Conservation (phyloP, 371 early-diverging fungal species). For the Actinomucor elegans region DNA sequence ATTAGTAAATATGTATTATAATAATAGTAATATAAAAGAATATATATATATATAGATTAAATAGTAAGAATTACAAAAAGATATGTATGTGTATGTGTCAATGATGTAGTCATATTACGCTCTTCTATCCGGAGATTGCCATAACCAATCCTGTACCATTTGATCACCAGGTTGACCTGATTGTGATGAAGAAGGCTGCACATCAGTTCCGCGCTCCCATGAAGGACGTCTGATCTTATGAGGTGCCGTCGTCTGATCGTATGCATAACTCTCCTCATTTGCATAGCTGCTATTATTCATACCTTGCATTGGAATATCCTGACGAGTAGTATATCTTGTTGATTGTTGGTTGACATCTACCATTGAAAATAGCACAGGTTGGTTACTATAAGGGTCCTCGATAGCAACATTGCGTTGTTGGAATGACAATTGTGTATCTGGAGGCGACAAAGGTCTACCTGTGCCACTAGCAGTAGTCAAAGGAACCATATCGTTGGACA, state of each 20-base stretch:
- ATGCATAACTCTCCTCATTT: neutral
- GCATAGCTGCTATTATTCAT: constrained; percentile 1
- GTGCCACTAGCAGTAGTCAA: constrained; percentile 18
- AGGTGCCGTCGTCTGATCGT: constrained; percentile 12
- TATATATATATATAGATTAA: no score
- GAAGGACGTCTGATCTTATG: constrained; percentile 14
- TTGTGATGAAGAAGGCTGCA: no score
- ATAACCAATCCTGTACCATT: constrained; percentile 22
- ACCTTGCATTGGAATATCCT: constrained; percentile 12
- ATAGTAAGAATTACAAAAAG: no score
- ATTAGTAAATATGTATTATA: no score
- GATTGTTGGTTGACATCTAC: constrained; percentile 12
- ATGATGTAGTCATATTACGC: no score
- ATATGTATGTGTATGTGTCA: no score
- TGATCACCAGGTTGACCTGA: constrained; percentile 2
- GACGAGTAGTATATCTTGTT: neutral
- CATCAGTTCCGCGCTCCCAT: constrained; percentile 15
- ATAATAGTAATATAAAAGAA: no score
- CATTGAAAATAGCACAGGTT: constrained; percentile 44
- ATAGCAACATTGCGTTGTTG: constrained; percentile 23
- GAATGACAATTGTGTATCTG: neutral
- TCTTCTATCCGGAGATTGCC: constrained; percentile 32
- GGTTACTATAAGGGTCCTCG: constrained; percentile 38
- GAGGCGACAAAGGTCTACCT: constrained; percentile 22
- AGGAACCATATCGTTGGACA: constrained; percentile 22